Conservation (phyloP, 768 basidiomycete genomes). For the Kwoniella sp. region DNA sequence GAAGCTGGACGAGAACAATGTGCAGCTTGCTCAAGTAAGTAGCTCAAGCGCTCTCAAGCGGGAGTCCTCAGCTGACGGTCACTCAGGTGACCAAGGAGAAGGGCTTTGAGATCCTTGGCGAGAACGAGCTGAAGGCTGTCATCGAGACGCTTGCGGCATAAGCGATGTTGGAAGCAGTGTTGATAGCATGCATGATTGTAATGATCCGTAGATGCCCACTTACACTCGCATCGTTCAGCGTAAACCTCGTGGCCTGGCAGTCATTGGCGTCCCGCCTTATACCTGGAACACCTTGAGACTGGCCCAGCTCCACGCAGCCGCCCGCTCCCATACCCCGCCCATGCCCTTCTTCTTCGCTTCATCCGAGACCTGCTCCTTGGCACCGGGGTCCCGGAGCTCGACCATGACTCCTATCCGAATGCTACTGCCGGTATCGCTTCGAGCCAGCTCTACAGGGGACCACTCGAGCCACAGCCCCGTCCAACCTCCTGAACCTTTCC, state of each 20-base stretch:
- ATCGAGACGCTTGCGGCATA: conserved; percentile 62
- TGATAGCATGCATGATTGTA: conserved; percentile 19
- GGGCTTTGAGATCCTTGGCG: conserved; percentile 87
- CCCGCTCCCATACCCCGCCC: conserved; percentile 47
- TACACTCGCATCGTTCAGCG: neutral
- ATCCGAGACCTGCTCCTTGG: conserved; percentile 24
- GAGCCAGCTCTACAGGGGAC: conserved; percentile 60
- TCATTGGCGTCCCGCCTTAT: neutral
- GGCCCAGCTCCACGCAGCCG: conserved; percentile 42
- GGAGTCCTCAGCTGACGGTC: neutral
- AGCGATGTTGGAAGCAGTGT: conserved; percentile 1
- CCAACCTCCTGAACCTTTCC: conserved; percentile 83
- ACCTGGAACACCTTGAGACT: conserved; percentile 39
- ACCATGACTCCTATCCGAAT: conserved; percentile 36
- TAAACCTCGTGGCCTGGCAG: too few relatives aligned
- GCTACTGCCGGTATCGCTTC: conserved; percentile 1
- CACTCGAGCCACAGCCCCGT: conserved; percentile 94
- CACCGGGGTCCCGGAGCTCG: conserved; percentile 35
- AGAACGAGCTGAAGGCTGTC: conserved; percentile 71
- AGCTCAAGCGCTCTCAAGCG: neutral
- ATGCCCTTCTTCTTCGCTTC: conserved; percentile 35
- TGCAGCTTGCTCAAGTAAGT: conserved; percentile 86
- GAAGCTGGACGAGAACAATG: conserved; percentile 97
- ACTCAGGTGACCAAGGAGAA: conserved; percentile 68
- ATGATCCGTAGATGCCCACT: neutral